These are phyloP conservation scores for Leccinum truebloodii DNA, from an alignment of 768 basidiomycete species.

Conservation along the genomic window DNA sequence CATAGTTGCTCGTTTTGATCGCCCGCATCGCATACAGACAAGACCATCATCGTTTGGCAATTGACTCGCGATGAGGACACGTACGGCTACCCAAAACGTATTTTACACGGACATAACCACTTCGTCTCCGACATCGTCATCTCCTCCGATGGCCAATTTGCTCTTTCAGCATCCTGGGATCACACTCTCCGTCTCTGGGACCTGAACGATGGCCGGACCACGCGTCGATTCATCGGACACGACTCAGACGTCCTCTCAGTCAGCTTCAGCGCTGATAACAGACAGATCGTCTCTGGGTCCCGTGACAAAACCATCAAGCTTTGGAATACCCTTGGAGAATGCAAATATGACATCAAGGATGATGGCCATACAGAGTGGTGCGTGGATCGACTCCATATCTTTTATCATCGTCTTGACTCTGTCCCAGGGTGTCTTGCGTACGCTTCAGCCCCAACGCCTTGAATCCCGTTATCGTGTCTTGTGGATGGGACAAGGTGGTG, in stretches of 20 bases:
- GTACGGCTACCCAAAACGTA: constrained; percentile 96
- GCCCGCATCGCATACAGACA: constrained; percentile 79
- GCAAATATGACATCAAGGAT: constrained; percentile 99
- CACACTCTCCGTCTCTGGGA: constrained; percentile 99
- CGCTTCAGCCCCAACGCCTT: constrained; percentile 97
- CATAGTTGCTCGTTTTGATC: constrained; percentile 22
- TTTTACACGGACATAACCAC: constrained; percentile 98
- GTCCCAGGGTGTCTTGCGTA: constrained; percentile 91
- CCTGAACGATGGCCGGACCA: constrained; percentile 95
- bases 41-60: constrained; percentile 99
- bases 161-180: constrained; percentile 99
- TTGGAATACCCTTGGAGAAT: constrained; percentile 99
- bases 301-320: constrained; percentile 98
- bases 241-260: constrained; percentile 97
- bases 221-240: constrained; percentile 97
- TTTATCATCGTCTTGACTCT: neutral
- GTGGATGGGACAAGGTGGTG: constrained; percentile 99
- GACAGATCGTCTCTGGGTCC: constrained; percentile 98
- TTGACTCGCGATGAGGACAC: constrained; percentile 89
- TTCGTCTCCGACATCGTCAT: constrained; percentile 99
- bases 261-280: constrained; percentile 99
- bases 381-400: constrained; percentile 4
- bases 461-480: constrained; percentile 98
- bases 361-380: constrained; percentile 97
- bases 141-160: constrained; percentile 99